Evolutionary conservation across 352 stramenopile species (phyloP), one percentile per base, ranked within the genome.

Genomic region (Phytophthora pini): DNA sequence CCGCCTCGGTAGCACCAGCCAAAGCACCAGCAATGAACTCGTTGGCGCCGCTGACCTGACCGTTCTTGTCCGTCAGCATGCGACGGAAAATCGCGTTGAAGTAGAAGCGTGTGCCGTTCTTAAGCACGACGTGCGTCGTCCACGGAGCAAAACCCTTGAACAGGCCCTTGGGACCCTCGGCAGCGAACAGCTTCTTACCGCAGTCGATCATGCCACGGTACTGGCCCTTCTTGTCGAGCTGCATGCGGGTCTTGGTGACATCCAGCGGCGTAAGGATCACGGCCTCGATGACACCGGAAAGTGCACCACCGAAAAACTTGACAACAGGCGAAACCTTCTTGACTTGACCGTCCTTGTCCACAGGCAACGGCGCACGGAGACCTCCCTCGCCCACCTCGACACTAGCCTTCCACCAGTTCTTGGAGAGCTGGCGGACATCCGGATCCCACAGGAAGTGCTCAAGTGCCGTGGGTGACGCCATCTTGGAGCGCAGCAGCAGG

Each of bases 1-100:
- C 82, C 20, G 97, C 97, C 69, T 99, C 97, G 0, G 97, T 99
- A 12, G 98, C 83, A 24, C 97, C 97, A 8, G 91, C 96, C 4
- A 96, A 60, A 5, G 98, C 85, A 26, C 97, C 97, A 24, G 97
- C 97, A 29, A 90, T 51, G 56, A 95, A 95, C 65, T 95, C 84
- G 40, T 92, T 93, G 43, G 75, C 63, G 29, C 84, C 87, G 47
- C 81, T 93, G 36, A 95, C 84, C 48, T 96, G 87, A 15, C 85
- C 87, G 63, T 96, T 91, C 67, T 83, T 56, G 65, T 94, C 88
- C 20, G 80, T 58, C 5, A 97, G 64, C 55, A 93, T 70, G 55
- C 72, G 72, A 24, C 89, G 88, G 74, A 94, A 94, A 48, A 94
- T 82, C 17, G 88, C 89, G 69, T 94, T 95, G 52, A 93, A 92